Evolutionary conservation across 2,329 filamentous ascomycete species (phyloP), one percentile per base, ranked within the genome.

Genomic region (Coleophoma crateriformis): DNA sequence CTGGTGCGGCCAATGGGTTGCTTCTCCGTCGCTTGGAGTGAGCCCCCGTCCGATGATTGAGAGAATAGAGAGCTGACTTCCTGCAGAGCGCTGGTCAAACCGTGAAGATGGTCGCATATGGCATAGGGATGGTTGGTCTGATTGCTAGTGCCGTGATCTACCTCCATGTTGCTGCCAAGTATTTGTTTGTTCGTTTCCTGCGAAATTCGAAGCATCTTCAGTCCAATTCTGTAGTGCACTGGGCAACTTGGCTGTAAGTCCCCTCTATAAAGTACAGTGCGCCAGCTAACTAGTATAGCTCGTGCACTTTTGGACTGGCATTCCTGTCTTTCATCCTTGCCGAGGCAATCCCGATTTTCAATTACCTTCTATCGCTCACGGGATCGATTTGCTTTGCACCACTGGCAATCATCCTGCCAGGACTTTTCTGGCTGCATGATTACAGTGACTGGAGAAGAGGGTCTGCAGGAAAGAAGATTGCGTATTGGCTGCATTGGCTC

Each of bases 1-100:
- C 37, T 84, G 72, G 68, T 82, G 78, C 55, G 81, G 81, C 3
- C 68, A 77, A 53, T 84, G 76, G 75, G 78, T 84, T 7, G 77
- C 80, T 0, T 77, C 73, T 11, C 82, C 82, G 0, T 78, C 79
- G 1, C 71, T 85, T 0, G 80, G 79, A 12, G 49, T 50, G 33
- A 22, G 33, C 27, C 15, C 10, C 10, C 4, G 13, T 42, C 27
- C 1, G 22, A 46, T 17, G 1, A 32, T 33, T 13, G 4, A n/a
- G 7, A 7, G 17, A 32, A 11, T 15, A 14, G 19, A 17, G 14
- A 47, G 40, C 20, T 40, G 32, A 39, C 15, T 12, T n/a, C 14
- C 14, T 22, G 2, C 12, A 49, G 32, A 79, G 73, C 39, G 81
- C 81, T 0, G 80, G 81, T 7, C 67, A 69, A 7, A 73, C 71